These are phyloP conservation scores for Acer yangbiense DNA, from an alignment of 345 rosid genomes.

Conservation along the genomic window DNA sequence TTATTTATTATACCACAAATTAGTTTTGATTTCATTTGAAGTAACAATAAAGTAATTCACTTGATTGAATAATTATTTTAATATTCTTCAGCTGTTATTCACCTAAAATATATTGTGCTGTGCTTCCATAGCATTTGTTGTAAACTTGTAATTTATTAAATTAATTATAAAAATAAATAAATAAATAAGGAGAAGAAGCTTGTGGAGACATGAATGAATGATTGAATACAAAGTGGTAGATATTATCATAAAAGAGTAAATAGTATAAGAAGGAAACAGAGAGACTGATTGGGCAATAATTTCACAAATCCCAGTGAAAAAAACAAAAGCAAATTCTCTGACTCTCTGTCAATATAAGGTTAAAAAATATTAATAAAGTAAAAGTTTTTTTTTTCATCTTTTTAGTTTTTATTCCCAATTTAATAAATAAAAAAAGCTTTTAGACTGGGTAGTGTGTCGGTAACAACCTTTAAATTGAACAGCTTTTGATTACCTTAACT, in stretches of 20 bases:
- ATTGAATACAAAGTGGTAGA: too few relatives aligned
- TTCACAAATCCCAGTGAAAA: conserved; percentile 23
- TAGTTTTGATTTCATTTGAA: too few relatives aligned
- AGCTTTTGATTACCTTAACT: too few relatives aligned
- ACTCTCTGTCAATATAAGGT: background rate
- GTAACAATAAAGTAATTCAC: too few relatives aligned
- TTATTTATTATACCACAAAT: too few relatives aligned
- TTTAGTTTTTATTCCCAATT: background rate
- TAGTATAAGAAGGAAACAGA: too few relatives aligned
- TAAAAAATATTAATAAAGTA: background rate
- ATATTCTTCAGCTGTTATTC: too few relatives aligned
- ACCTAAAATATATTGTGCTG: too few relatives aligned
- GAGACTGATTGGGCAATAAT: conserved; percentile 20
- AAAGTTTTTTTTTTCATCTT: conserved; percentile 10
- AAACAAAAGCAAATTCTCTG: background rate
- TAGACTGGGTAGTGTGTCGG: background rate
- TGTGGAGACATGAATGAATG: background rate
- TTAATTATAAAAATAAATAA: background rate
- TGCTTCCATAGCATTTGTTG: background rate
- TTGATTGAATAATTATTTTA: too few relatives aligned
- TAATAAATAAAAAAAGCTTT: background rate
- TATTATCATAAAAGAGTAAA: too few relatives aligned
- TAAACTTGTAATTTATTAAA: background rate
- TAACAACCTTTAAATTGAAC: background rate
- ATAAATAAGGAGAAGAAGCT: background rate